Conservation (phyloP, 768 basidiomycete species). For the Xanthoconium purpureum region DNA sequence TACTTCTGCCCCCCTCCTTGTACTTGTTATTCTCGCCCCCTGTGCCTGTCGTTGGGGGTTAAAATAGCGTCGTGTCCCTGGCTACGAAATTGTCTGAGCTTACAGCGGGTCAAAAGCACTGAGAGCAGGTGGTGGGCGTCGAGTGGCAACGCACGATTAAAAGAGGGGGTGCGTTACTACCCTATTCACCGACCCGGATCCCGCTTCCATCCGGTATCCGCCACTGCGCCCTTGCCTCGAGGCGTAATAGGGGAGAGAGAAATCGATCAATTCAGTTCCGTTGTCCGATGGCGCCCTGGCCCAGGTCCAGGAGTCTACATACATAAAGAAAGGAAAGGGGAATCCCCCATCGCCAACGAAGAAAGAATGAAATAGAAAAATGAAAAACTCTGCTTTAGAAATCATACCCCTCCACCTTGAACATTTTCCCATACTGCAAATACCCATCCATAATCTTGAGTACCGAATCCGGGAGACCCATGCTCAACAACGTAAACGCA, state of each 20-base stretch:
- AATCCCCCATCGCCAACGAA: too few relatives aligned
- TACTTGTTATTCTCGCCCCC: background rate
- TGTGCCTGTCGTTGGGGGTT: background rate
- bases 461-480: slow-evolving; percentile 88
- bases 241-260: too few relatives aligned
- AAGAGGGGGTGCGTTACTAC: slow-evolving; percentile 2
- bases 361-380: too few relatives aligned
- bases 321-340: too few relatives aligned
- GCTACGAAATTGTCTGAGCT: background rate
- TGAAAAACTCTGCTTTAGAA: slow-evolving; percentile 40
- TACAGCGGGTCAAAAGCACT: too few relatives aligned
- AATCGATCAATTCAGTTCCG: too few relatives aligned
- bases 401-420: slow-evolving; percentile 85
- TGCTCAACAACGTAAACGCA: slow-evolving; percentile 86
- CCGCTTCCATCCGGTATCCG: slow-evolving; percentile 6
- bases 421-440: slow-evolving; percentile 80
- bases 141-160: background rate
- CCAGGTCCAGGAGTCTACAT: too few relatives aligned
- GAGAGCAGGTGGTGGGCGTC: too few relatives aligned
- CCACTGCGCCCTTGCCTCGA: background rate
- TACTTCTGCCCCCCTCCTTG: background rate
- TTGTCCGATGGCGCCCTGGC: too few relatives aligned
- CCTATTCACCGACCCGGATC: slow-evolving; percentile 11
- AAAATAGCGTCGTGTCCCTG: background rate
- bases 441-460: slow-evolving; percentile 93